Percentiles rank a stretch among this genome's conserved stretches.
phyloP scores from a whole-genome alignment of 345 rosid species.

The Dipteronia dyeriana region DNA sequence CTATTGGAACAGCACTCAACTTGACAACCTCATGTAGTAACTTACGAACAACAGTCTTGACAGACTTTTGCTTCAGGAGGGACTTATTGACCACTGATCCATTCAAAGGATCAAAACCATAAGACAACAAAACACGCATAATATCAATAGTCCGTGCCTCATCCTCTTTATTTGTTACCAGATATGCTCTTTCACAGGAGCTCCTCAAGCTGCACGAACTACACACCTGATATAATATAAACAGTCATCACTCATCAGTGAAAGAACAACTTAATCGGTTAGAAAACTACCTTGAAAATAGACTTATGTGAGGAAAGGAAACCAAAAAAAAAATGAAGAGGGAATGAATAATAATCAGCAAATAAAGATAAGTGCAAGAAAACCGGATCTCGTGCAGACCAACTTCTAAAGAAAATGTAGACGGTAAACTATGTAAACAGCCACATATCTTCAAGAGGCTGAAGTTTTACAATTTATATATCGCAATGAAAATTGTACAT shows the following conservation, averaged over 20 bases:
- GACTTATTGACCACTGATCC: slow-evolving; percentile 58
- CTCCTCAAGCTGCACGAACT: slow-evolving; percentile 91
- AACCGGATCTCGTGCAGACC: neutral
- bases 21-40: slow-evolving; percentile 84
- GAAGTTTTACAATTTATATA: neutral
- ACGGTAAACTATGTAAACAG: neutral
- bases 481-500: neutral
- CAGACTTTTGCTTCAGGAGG: slow-evolving; percentile 71
- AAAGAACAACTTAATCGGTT: slow-evolving; percentile 25
- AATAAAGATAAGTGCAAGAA: neutral
- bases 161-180: slow-evolving; percentile 86
- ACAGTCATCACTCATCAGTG: slow-evolving; percentile 22
- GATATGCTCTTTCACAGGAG: slow-evolving; percentile 83
- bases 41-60: slow-evolving; percentile 81
- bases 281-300: neutral
- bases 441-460: neutral
- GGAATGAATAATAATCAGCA: neutral
- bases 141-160: slow-evolving; percentile 88
- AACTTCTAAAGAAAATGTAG: neutral
- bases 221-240: slow-evolving; percentile 68
- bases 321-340: neutral
- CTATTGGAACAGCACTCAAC: slow-evolving; percentile 87
- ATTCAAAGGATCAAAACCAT: slow-evolving; percentile 69
- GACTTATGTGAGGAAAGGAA: neutral
- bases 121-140: slow-evolving; percentile 76